Percentiles rank a stretch among this genome's conserved stretches.
phyloP scores from a whole-genome alignment of 352 stramenopile genomes.

The Halophytophthora polymorphica region DNA sequence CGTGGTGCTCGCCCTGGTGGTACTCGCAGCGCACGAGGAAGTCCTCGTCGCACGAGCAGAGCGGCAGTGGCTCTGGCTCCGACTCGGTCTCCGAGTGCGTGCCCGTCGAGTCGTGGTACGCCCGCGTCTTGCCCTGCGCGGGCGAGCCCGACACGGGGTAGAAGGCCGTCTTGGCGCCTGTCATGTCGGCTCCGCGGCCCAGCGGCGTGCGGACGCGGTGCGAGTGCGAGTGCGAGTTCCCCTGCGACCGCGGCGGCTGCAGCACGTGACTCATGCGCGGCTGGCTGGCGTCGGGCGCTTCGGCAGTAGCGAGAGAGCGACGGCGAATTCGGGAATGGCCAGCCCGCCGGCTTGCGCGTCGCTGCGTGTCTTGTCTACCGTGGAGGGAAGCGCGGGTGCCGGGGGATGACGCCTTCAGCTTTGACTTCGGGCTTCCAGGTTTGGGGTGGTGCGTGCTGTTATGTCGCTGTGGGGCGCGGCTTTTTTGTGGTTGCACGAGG shows the following conservation, averaged over 20 bases:
- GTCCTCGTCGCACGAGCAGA: constrained; percentile 46
- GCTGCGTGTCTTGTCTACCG: background rate
- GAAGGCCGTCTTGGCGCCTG: constrained; percentile 15
- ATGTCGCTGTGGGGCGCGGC: background rate
- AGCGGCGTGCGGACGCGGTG: background rate
- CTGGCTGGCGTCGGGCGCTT: background rate
- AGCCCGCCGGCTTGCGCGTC: background rate
- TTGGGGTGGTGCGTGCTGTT: too few relatives aligned
- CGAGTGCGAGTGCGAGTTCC: constrained; percentile 7
- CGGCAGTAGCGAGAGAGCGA: too few relatives aligned
- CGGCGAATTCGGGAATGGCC: background rate
- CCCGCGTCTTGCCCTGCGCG: constrained; percentile 10
- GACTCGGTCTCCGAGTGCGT: constrained; percentile 53
- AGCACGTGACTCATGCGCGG: background rate
- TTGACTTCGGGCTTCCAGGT: too few relatives aligned
- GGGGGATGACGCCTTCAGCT: too few relatives aligned
- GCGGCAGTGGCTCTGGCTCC: constrained; percentile 41
- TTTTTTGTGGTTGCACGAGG: constrained; percentile 12
- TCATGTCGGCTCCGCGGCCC: constrained; percentile 14
- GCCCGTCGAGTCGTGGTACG: constrained; percentile 29
- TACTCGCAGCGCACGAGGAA: constrained; percentile 48
- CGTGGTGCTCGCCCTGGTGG: constrained; percentile 46
- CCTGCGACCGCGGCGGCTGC: constrained; percentile 11
- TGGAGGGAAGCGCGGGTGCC: background rate
- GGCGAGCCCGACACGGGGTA: constrained; percentile 16